Base-by-base conservation (phyloP, 2,329 filamentous ascomycete genomes). In the Monascus ruber region DNA sequence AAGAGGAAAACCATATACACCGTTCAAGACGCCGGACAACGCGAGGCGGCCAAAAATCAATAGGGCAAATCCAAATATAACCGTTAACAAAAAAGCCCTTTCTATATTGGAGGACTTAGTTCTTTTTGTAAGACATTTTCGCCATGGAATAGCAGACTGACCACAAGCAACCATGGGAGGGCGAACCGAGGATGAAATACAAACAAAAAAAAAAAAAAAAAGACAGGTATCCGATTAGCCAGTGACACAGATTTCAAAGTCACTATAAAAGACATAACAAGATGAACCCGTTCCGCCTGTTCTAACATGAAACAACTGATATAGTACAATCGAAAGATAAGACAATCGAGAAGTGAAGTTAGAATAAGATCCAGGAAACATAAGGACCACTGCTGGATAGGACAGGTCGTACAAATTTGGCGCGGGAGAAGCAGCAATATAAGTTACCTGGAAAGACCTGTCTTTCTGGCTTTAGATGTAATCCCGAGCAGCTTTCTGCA, bases 401-500 rank as follows among this genome's bases (percentile, higher is more conserved):
- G 17, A 17, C 17, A 17, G 17, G 17, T 17, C 17, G 17, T 17
- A 17, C 17, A 17, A 17, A 17, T 17, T 29, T 37, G 34, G 35
- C 27, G 29, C 25, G 31, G 34, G 31, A 36, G 11, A 31, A 27
- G 26, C 28, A 24, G 33, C 29, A 11, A 8, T 8, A 3, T 8
- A 3, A 31, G 8, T 31, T 31, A 8, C 29, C 8, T 39, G 28
- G 28, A 38, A 28, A 31, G 31, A 24, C 24, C 38, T n/a, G 24
- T 11, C 11, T 37, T 34, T 28, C 11, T 26, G 31, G 26, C 10
- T 45, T 77, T 70, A 84, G 48, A 82, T 79, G 54, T 83, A 96
- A 68, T 98, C 91, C 56, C 91, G 79, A 40, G 85, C 89, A 63
- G 86, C 93, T 80, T 98, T 98, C 66, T 98, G 91, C 71, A 98